phyloP scores from a whole-genome alignment of 73 alveolate genomes.

The Paraurostyla sp. region DNA sequence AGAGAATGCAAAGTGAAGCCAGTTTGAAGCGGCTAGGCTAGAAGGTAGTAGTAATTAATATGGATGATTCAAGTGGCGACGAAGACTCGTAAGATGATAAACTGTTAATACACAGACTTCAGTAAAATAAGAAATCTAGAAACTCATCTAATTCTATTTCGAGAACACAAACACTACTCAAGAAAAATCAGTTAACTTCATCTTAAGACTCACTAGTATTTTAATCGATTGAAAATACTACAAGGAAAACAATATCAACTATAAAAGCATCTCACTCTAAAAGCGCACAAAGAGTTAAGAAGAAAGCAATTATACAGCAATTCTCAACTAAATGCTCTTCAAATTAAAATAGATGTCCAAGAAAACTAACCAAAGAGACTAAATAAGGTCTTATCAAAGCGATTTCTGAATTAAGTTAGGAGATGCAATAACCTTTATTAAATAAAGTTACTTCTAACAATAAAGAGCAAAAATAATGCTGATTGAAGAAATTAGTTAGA shows the following conservation, averaged over 20 bases:
- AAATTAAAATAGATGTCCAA: not conserved
- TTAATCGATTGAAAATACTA: not conserved
- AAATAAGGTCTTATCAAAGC: conserved; percentile 22
- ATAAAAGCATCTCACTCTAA: not conserved
- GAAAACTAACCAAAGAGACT: not conserved
- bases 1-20: not conserved
- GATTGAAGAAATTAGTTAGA: not conserved
- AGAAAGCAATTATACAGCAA: not conserved
- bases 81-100: not conserved
- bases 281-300: not conserved
- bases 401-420: not conserved
- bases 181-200: no score
- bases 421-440: not conserved
- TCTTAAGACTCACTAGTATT: not conserved
- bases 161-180: no score
- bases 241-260: not conserved
- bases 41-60: conserved; percentile 12
- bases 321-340: not conserved
- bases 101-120: not conserved
- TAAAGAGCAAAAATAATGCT: not conserved
- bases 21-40: not conserved
- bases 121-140: not conserved
- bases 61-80: conserved; percentile 23
- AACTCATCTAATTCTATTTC: not conserved
- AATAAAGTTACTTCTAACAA: no score